A percentile compares a stretch with the other conserved stretches of the same genome.
Evolutionary conservation across 108 stramenopile genomes (phyloP).

Genomic region (Nitzschia putrida): DNA sequence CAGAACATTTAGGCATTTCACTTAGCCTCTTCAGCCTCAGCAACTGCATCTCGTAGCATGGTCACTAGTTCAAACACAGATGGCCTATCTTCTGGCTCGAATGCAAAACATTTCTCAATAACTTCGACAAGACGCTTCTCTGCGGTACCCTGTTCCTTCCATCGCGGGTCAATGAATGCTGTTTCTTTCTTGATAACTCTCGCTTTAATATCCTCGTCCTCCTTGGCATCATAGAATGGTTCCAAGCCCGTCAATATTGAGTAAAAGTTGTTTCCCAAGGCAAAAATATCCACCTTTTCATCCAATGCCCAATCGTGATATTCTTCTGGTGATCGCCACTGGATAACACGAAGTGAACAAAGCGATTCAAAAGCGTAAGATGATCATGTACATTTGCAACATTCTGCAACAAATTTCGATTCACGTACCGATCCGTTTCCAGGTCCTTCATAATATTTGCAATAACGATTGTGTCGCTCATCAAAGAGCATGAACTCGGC

Average conservation of each 20-base stretch:
- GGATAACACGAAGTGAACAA: too few species aligned
- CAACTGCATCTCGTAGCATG: constrained; percentile 17
- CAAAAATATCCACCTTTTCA: constrained; percentile 66
- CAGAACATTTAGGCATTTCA: too few species aligned
- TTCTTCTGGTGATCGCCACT: constrained; percentile 66
- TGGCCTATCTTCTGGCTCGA: constrained; percentile 48
- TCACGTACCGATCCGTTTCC: constrained; percentile 32
- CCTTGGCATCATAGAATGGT: constrained; percentile 28
- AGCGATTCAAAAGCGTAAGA: neutral
- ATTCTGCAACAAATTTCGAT: too few species aligned
- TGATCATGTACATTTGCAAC: too few species aligned
- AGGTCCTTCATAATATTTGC: constrained; percentile 56
- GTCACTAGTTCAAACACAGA: constrained; percentile 32
- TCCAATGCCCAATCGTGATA: constrained; percentile 41
- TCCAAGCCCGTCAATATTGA: constrained; percentile 45
- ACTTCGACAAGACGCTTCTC: constrained; percentile 44
- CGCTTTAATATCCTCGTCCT: constrained; percentile 23
- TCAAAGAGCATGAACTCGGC: constrained; percentile 72
- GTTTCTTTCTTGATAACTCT: constrained; percentile 22
- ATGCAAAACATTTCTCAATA: constrained; percentile 44
- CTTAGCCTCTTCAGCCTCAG: neutral
- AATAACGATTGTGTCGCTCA: constrained; percentile 49
- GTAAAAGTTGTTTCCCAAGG: constrained; percentile 62
- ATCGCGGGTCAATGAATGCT: constrained; percentile 44
- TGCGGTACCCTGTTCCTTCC: constrained; percentile 29